Evolutionary conservation across 306 rosid species (phyloP), one percentile per base, ranked within the genome.

Genomic region (Heteromeles arbutifolia): DNA sequence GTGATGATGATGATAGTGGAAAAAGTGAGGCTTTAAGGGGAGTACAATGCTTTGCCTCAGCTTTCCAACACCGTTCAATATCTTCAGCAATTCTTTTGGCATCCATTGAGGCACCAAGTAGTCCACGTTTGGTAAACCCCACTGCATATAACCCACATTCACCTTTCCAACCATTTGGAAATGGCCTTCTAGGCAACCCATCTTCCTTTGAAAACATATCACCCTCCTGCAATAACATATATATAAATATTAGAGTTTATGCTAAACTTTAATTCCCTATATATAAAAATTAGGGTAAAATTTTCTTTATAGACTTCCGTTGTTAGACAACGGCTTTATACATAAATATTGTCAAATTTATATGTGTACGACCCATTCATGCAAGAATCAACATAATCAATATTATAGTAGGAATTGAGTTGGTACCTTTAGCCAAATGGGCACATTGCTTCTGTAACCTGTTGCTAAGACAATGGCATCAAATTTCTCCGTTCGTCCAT

Each of bases 381-480:
- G 4, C 39, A 62, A 62, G 34, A 62, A 2, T 28, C 21, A 62
- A 14, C 21, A 62, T 17, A 0, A 13, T 26, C 37, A 62, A 14
- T 28, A 62, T 62, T 31, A 28, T 5, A 14, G 19, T 62, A 3
- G 21, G 11, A 15, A 5, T 21, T 26, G 28, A 58, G 26, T 58
- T 11, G 25, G 48, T 13, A 92, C 99, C 99, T 90, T 89, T 68
- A 96, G 98, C 99, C 99, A 96, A 78, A 83, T 79, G 79, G 97
- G 99, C 8, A 96, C 99, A 80, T 92, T 96, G 84, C 99, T 96
- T 92, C 87, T 96, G 85, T 96, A 96, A 63, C 99, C 99, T 14
- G 99, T 96, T 73, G 99, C 99, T 50, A 96, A 82, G 56, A 96
- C 85, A 78, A 96, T 87, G 79, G 90, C 96, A 86, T 92, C 98